Evolutionary conservation across 805 yeast species (phyloP), one percentile per base, ranked within the genome.

Genomic region (Cyberlindnera mississippiensis): DNA sequence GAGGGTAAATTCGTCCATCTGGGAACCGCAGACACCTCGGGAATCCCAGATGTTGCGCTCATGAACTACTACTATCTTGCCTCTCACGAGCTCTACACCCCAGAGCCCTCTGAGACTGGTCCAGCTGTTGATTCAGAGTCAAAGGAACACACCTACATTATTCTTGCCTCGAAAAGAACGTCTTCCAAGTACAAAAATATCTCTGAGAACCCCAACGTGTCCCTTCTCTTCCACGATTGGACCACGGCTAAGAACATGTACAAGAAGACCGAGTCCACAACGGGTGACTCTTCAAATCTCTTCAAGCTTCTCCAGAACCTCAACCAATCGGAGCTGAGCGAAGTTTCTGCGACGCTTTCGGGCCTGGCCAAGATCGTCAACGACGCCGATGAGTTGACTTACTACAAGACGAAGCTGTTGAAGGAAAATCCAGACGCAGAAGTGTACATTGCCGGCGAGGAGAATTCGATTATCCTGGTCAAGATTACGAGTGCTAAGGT

Each of bases 221-320:
- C 96, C 0, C 60, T 91, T 34, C 69, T 91, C 45, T 78, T 91
- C 33, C 98, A 91, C 59, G 98, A 91, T 55, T 90, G 96, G 96
- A 75, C 84, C 13, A 74, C 87, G 1, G 78, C 84, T 4, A 72
- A 73, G 53, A 62, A 66, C 30, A 59, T 64, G n/a, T 58, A 63
- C 14, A 55, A 59, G 26, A 37, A 43, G n/a, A 9, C 37, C 3
- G 56, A 57, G 55, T 46, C 64, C 46, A 51, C 69, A 34, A 49
- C 52, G 8, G 46, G 50, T 19, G 58, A 59, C n/a, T 57, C 63
- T 10, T 64, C 74, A 17, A 69, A 72, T 20, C 60, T 84, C 33
- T 60, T 79, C 40, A 80, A 80, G 58, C 62, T 87, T 35, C 71
- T 91, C 46, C 81, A 85, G 48, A 80, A 77, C 46, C 65, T 91